Percentiles rank a stretch among this genome's conserved stretches.
Evolutionary conservation across 2,329 filamentous ascomycete species (phyloP).

Genomic region (Colletotrichum sublineola): DNA sequence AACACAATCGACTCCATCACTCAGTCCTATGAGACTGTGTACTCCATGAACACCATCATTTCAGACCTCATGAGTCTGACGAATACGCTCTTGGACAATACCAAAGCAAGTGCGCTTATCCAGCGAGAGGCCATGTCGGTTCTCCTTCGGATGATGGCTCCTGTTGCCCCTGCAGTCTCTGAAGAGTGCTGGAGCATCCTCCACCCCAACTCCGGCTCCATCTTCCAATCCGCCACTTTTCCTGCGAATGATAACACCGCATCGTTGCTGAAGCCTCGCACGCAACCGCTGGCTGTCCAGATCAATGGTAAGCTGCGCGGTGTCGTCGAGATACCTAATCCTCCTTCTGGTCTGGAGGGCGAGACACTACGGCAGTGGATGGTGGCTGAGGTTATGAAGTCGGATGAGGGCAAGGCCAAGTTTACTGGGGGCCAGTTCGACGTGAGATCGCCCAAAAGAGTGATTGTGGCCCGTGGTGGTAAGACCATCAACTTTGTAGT

Average conservation of each 20-base stretch:
- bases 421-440: slow-evolving; percentile 62
- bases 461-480: slow-evolving; percentile 76
- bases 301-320: slow-evolving; percentile 84
- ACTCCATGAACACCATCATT: slow-evolving; percentile 85
- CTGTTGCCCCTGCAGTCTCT: slow-evolving; percentile 83
- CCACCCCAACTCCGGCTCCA: slow-evolving; percentile 52
- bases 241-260: slow-evolving; percentile 67
- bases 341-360: slow-evolving; percentile 56
- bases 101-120: slow-evolving; percentile 58
- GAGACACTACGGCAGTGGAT: slow-evolving; percentile 71
- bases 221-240: slow-evolving; percentile 67
- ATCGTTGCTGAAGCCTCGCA: slow-evolving; percentile 63
- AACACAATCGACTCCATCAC: slow-evolving; percentile 76
- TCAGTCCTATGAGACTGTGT: slow-evolving; percentile 76
- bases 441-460: slow-evolving; percentile 68
- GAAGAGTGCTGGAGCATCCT: slow-evolving; percentile 84
- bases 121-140: slow-evolving; percentile 63
- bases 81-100: slow-evolving; percentile 71
- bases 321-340: slow-evolving; percentile 72
- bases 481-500: slow-evolving; percentile 82
- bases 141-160: slow-evolving; percentile 80
- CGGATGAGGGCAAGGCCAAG: slow-evolving; percentile 70
- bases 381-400: slow-evolving; percentile 70
- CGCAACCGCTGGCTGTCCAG: slow-evolving; percentile 75
- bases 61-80: slow-evolving; percentile 87